Evolutionary conservation across 1,284 basidiomycete genomes (phyloP).

Genomic region (Vanrija humicola): DNA sequence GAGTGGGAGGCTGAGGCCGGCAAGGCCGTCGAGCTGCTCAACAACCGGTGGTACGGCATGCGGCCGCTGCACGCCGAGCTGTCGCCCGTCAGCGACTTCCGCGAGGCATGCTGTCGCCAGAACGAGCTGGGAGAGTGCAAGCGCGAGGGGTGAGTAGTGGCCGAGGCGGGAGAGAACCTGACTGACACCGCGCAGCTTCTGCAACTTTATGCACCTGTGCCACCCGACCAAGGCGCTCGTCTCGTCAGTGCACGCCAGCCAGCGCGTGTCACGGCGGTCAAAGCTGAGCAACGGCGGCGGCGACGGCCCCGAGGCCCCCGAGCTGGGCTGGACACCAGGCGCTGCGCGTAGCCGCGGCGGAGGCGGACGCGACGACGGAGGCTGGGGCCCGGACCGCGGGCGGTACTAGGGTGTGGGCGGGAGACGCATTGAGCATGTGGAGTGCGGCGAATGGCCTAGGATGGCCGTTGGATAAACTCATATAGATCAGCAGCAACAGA

Average conservation of each 20-base stretch:
- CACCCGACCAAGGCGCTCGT: slow-evolving; percentile 79
- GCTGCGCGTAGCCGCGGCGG: slow-evolving; percentile 7
- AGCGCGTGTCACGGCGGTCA: slow-evolving; percentile 69
- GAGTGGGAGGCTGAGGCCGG: slow-evolving; percentile 99
- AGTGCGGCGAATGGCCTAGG: too few species aligned
- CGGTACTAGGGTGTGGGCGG: not conserved
- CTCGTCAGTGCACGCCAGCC: slow-evolving; percentile 70
- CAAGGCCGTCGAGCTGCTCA: slow-evolving; percentile 84
- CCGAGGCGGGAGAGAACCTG: too few species aligned
- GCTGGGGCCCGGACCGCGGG: slow-evolving; percentile 1
- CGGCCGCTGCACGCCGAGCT: slow-evolving; percentile 97
- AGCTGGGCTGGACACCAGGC: slow-evolving; percentile 42
- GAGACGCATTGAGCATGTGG: too few species aligned
- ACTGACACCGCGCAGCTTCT: slow-evolving; percentile 57
- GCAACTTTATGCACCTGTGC: slow-evolving; percentile 98
- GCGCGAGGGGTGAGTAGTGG: slow-evolving; percentile 63
- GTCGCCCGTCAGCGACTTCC: slow-evolving; percentile 97
- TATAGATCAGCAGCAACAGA: too few species aligned
- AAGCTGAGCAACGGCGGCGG: slow-evolving; percentile 27
- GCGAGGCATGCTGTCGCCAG: slow-evolving; percentile 97
- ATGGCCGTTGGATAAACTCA: too few species aligned
- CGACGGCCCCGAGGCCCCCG: slow-evolving; percentile 12
- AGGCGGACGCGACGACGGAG: not conserved
- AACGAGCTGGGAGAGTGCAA: slow-evolving; percentile 97
- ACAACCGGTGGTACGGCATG: slow-evolving; percentile 97